phyloP scores from a whole-genome alignment of 495 filamentous ascomycete genomes.

The Bacidia rubella region DNA sequence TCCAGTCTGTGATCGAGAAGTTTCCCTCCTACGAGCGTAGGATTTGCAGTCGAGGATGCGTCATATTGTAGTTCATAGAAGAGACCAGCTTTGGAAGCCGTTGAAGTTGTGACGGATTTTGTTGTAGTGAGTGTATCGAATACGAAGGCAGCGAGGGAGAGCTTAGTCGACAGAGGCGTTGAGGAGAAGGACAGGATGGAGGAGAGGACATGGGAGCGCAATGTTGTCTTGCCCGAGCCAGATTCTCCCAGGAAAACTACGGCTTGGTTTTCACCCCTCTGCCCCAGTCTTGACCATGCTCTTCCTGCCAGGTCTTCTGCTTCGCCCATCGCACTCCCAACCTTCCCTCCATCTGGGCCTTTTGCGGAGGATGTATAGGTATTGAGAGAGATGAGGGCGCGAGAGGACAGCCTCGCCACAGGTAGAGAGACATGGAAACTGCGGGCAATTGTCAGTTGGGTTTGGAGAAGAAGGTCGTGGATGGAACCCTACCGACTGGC shows the following conservation, averaged over 20 bases:
- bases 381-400: conserved; percentile 81
- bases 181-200: conserved; percentile 75
- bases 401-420: conserved; percentile 74
- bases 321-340: conserved; percentile 73
- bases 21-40: conserved; percentile 83
- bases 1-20: conserved; percentile 87
- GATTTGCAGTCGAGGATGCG: conserved; percentile 63
- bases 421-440: conserved; percentile 80
- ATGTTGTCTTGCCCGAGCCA: conserved; percentile 86
- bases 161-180: conserved; percentile 80
- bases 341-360: conserved; percentile 75
- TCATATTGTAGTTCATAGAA: conserved; percentile 96
- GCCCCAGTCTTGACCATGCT: conserved; percentile 73
- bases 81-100: conserved; percentile 86
- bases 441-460: background rate
- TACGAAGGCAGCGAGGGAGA: conserved; percentile 84
- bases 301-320: conserved; percentile 80
- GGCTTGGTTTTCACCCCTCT: conserved; percentile 83
- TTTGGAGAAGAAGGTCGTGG: background rate
- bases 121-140: conserved; percentile 95
- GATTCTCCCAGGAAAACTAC: conserved; percentile 92
- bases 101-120: conserved; percentile 91
- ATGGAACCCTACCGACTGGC: conserved; percentile 60
- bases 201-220: conserved; percentile 76
- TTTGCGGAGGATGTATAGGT: conserved; percentile 80